phyloP scores from a whole-genome alignment of 148 eudicot genomes.

The Arbutus unedo region DNA sequence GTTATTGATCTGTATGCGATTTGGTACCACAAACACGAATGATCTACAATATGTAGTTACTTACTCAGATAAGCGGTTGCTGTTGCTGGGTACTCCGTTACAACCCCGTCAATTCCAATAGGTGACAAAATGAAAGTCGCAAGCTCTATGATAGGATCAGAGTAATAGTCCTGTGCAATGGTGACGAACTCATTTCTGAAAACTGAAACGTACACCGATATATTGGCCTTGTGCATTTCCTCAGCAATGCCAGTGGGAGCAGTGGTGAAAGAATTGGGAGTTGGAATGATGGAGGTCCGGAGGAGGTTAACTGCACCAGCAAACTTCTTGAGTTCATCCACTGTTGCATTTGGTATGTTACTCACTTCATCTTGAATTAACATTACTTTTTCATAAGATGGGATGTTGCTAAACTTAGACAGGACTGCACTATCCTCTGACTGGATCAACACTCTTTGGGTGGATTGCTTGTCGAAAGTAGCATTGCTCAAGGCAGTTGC shows the following conservation, averaged over 20 bases:
- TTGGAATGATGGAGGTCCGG: conserved; percentile 34
- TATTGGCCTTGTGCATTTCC: conserved; percentile 61
- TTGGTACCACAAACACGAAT: neutral
- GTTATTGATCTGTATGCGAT: neutral
- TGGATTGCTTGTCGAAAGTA: conserved; percentile 52
- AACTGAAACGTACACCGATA: conserved; percentile 64
- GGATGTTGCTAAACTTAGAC: conserved; percentile 47
- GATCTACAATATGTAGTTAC: conserved; percentile 19
- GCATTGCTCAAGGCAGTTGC: conserved; percentile 60
- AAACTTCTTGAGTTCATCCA: conserved; percentile 64
- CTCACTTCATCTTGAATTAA: conserved; percentile 39
- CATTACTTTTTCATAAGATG: conserved; percentile 54
- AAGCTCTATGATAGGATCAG: conserved; percentile 77
- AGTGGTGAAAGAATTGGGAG: conserved; percentile 27
- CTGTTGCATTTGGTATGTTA: conserved; percentile 40
- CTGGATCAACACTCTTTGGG: conserved; percentile 65
- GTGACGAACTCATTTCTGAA: conserved; percentile 61
- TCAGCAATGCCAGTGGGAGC: conserved; percentile 41
- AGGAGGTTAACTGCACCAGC: conserved; percentile 64
- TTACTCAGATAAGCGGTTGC: conserved; percentile 70
- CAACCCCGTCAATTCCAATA: conserved; percentile 50
- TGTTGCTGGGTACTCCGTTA: conserved; percentile 83
- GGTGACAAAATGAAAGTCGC: conserved; percentile 40
- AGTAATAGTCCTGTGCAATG: conserved; percentile 46
- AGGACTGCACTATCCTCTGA: conserved; percentile 83